A percentile compares a stretch with the other conserved stretches of the same genome.
phyloP scores from a whole-genome alignment of 371 early-diverging fungal species.

The Lichtheimia ramosa region DNA sequence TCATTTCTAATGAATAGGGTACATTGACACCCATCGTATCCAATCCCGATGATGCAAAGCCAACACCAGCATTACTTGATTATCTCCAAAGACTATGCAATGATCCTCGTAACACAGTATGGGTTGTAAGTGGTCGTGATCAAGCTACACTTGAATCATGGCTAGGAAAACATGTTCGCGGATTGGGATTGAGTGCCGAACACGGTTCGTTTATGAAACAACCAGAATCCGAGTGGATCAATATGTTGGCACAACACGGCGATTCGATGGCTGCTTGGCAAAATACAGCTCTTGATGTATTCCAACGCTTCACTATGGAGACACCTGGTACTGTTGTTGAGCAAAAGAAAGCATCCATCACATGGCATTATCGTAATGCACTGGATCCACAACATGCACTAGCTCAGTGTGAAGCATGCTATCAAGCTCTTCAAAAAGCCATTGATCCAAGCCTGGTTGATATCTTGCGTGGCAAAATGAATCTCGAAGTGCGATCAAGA shows the following conservation, averaged over 20 bases:
- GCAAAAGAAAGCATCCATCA: slow-evolving; percentile 80
- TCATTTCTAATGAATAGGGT: slow-evolving; percentile 50
- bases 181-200: slow-evolving; percentile 70
- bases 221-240: slow-evolving; percentile 77
- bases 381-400: slow-evolving; percentile 34
- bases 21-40: slow-evolving; percentile 82
- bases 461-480: slow-evolving; percentile 95
- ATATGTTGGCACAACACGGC: slow-evolving; percentile 82
- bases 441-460: slow-evolving; percentile 76
- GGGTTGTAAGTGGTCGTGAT: slow-evolving; percentile 89
- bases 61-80: slow-evolving; percentile 64
- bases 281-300: slow-evolving; percentile 82
- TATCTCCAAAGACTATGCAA: slow-evolving; percentile 62
- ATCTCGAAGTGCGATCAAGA: slow-evolving; percentile 88
- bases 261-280: slow-evolving; percentile 78
- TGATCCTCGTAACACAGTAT: slow-evolving; percentile 83
- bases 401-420: slow-evolving; percentile 78
- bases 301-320: slow-evolving; percentile 84
- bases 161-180: slow-evolving; percentile 68
- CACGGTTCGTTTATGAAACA: slow-evolving; percentile 86
- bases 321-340: slow-evolving; percentile 93
- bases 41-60: slow-evolving; percentile 72
- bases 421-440: slow-evolving; percentile 55
- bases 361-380: slow-evolving; percentile 93
- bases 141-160: slow-evolving; percentile 60